Base-by-base conservation (phyloP, 2,329 filamentous ascomycete species). In the Hypoxylon sp. region DNA sequence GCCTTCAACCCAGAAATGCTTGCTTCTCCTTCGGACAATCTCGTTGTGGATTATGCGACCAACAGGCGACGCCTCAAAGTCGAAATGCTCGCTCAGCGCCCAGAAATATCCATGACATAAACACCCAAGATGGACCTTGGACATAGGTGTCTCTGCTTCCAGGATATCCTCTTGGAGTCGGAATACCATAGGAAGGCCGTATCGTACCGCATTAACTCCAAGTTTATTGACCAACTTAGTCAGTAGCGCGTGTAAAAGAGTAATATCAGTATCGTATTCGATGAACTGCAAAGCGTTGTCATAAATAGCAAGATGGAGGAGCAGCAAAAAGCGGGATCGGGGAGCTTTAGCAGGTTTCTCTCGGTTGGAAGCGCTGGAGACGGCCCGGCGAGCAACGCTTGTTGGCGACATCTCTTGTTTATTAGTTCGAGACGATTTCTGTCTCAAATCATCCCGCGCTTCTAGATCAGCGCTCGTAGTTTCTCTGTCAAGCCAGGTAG, bases 101-200 rank as follows among this genome's bases (percentile, higher is more conserved):
- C 89, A 93, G 51, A 97, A 85, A 70, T 97, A 97, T 6, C 91
- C 92, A 65, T 96, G 90, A 40, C 93, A 90, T 48, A 97, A 75
- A 66, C 89, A 91, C 20, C 89, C 91, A 31, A 95, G 77, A 31
- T 90, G 87, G 27, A 96, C 82, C 67, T 93, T 94, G 20, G 87
- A 81, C 30, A 83, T 70, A 0, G 88, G 84, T 16, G 81, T 80
- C 35, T 86, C 83, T 2, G 86, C 77, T 5, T 82, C 80, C 46
- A 83, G 79, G 21, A 94, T 88, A 57, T 94, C 90, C 64, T 96
- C 90, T 69, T 97, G 92, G 1, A 97, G 79, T 34, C 88, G 83
- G 69, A 95, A 85, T 7, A 96, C 81, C 91, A 97, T 96, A 2
- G 92, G 91, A 26, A 97, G 72, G 0, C 91, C 91, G 63, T 83